Base-by-base conservation (phyloP, 139 green algal species). In the Asterochloris sp. region DNA sequence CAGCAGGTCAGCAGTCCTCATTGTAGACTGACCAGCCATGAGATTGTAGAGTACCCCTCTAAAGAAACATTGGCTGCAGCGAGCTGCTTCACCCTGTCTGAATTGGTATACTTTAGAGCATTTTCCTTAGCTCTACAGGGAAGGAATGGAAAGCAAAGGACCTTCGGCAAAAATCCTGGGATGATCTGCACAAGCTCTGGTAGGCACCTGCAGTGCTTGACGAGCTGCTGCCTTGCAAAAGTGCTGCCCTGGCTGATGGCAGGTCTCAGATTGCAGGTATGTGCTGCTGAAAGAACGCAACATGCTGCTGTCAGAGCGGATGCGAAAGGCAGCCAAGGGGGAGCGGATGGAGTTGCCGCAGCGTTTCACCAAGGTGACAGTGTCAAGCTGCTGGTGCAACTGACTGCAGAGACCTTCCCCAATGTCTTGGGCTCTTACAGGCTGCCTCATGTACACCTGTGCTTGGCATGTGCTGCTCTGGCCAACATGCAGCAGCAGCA, bases 101-200 rank as follows among this genome's bases (percentile, higher is more conserved):
- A 14, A 16, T 69, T 16, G 63, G 14, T 69, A 16, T 66, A 27
- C 26, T 60, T 28, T 60, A 4, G 60, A 26, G 6, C 76, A 71
- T 62, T 1, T n/a, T 60, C 17, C 16, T 17, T 28, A 10, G 68
- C 16, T 27, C 15, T 13, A 1, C 64, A 89, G 82, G 83, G 16
- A 82, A 78, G 47, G 76, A 69, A 12, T 90, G 87, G 87, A 73
- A 67, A 54, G 82, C 81, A 12, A 19, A 29, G 26, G 87, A 90
- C 12, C 82, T 90, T 60, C 85, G 87, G 12, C 47, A 24, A 10
- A 90, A 90, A 75, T 81, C 69, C 24, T 90, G 86, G 86, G 83
- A 90, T 66, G 86, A 90, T 73, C 74, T 90, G 81, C 86, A 90
- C 78, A 85, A 82, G 78, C 78, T 90, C 0, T 90, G 86, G 86